Conservation (phyloP, 768 basidiomycete genomes). For the Leccinum obscurum region DNA sequence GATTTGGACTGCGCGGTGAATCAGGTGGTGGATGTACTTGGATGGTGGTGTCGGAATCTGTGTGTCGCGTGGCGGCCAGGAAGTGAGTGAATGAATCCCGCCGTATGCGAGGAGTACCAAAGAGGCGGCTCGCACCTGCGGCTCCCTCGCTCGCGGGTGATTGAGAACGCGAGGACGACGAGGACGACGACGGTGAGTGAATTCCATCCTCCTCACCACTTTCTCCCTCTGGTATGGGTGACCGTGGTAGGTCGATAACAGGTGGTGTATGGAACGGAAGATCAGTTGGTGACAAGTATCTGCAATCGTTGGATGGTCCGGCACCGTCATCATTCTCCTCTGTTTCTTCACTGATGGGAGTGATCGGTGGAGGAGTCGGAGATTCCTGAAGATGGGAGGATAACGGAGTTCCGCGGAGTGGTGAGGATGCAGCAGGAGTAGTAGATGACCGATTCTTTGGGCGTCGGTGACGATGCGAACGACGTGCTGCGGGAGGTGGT, state of each 20-base stretch:
- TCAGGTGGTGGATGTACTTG: conserved; percentile 79
- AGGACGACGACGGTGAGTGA: conserved; percentile 21
- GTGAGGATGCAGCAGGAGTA: conserved; percentile 58
- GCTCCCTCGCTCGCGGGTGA: conserved; percentile 52
- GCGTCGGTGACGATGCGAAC: conserved; percentile 62
- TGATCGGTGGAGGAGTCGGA: conserved; percentile 63
- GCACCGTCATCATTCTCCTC: conserved; percentile 50
- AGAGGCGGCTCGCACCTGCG: conserved; percentile 84
- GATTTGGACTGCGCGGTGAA: conserved; percentile 75
- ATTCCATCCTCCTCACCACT: conserved; percentile 26
- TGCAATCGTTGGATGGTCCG: conserved; percentile 48
- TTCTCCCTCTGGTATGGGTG: conserved; percentile 30
- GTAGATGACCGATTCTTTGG: conserved; percentile 40
- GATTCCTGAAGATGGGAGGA: conserved; percentile 47
- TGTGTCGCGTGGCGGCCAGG: conserved; percentile 53
- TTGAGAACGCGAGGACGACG: conserved; percentile 51
- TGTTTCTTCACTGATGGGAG: conserved; percentile 70
- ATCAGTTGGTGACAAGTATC: conserved; percentile 66
- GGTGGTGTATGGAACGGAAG: conserved; percentile 57
- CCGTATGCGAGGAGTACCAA: conserved; percentile 70
- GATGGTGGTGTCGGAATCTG: conserved; percentile 67
- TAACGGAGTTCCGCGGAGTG: conserved; percentile 56
- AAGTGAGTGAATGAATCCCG: conserved; percentile 68
- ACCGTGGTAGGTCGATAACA: conserved; percentile 48
- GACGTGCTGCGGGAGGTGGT: conserved; percentile 44